phyloP scores from a whole-genome alignment of 2,329 filamentous ascomycete genomes.

The Alternaria rosae region DNA sequence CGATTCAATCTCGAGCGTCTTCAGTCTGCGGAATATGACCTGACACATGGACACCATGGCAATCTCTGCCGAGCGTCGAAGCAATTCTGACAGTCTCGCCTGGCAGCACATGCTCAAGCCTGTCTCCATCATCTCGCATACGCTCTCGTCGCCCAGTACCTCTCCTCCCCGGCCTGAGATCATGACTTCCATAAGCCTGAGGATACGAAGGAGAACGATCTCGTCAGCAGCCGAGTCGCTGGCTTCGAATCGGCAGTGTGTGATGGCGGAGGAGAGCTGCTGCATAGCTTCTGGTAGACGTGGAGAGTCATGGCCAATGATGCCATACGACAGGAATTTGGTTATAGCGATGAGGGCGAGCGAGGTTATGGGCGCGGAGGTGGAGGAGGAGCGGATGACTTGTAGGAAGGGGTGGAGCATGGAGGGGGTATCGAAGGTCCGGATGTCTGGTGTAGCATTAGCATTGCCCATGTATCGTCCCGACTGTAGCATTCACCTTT shows the following conservation, averaged over 20 bases:
- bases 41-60: slow-evolving; percentile 99
- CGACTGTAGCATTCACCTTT: slow-evolving; percentile 64
- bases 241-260: slow-evolving; percentile 96
- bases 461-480: slow-evolving; percentile 13
- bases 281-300: slow-evolving; percentile 92
- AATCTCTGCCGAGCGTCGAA: slow-evolving; percentile 91
- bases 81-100: slow-evolving; percentile 84
- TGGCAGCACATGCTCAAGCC: slow-evolving; percentile 98
- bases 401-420: slow-evolving; percentile 94
- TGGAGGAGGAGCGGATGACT: slow-evolving; percentile 95
- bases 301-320: slow-evolving; percentile 85
- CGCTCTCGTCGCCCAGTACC: slow-evolving; percentile 94
- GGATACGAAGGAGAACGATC: slow-evolving; percentile 89
- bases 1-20: slow-evolving; percentile 80
- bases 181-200: slow-evolving; percentile 99
- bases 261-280: slow-evolving; percentile 90
- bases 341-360: slow-evolving; percentile 91
- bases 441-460: slow-evolving; percentile 70
- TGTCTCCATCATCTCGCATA: slow-evolving; percentile 99
- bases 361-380: slow-evolving; percentile 94
- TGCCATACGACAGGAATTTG: slow-evolving; percentile 95
- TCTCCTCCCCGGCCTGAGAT: slow-evolving; percentile 91
- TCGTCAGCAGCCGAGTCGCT: slow-evolving; percentile 95
- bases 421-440: slow-evolving; percentile 84
- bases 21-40: slow-evolving; percentile 93